These are phyloP conservation scores for Phytophthora europaea DNA, from an alignment of 352 stramenopile species.

Conservation along the genomic window DNA sequence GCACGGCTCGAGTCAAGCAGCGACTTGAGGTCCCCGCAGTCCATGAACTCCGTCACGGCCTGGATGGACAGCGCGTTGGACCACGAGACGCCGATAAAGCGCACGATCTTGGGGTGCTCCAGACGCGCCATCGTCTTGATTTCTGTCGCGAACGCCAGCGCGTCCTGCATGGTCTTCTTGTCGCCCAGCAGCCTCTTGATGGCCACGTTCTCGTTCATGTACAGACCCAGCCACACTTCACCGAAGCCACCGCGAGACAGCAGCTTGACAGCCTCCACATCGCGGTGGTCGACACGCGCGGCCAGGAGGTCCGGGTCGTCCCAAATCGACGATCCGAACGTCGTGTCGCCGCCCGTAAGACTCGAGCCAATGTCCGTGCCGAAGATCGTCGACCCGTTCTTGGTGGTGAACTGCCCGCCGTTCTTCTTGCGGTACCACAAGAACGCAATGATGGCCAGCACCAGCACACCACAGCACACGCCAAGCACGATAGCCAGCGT, in stretches of 20 bases:
- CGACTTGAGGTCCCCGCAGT: slow-evolving; percentile 69
- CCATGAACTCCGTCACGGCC: slow-evolving; percentile 76
- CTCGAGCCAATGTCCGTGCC: slow-evolving; percentile 46
- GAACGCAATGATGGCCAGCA: slow-evolving; percentile 55
- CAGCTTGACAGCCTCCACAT: slow-evolving; percentile 65
- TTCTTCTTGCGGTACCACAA: slow-evolving; percentile 55
- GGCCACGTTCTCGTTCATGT: slow-evolving; percentile 75
- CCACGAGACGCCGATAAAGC: slow-evolving; percentile 79
- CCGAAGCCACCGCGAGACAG: slow-evolving; percentile 74
- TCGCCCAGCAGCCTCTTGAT: slow-evolving; percentile 68
- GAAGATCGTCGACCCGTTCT: slow-evolving; percentile 39
- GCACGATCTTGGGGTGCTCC: slow-evolving; percentile 75
- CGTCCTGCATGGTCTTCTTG: slow-evolving; percentile 67
- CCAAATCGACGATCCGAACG: slow-evolving; percentile 68
- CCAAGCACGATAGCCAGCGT: slow-evolving; percentile 56
- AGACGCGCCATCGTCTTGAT: slow-evolving; percentile 68
- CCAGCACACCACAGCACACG: slow-evolving; percentile 49
- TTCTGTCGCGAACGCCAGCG: slow-evolving; percentile 66
- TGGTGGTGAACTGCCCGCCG: slow-evolving; percentile 38
- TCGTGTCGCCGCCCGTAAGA: slow-evolving; percentile 48
- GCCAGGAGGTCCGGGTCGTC: slow-evolving; percentile 71
- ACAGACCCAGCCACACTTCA: slow-evolving; percentile 75
- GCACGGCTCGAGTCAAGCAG: slow-evolving; percentile 52
- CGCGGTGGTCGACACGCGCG: slow-evolving; percentile 62
- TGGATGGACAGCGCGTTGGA: slow-evolving; percentile 69